A percentile compares a stretch with the other conserved stretches of the same genome.
Conservation (phyloP, 1,284 basidiomycete species). For the Tilletiopsis washingtonensis region DNA sequence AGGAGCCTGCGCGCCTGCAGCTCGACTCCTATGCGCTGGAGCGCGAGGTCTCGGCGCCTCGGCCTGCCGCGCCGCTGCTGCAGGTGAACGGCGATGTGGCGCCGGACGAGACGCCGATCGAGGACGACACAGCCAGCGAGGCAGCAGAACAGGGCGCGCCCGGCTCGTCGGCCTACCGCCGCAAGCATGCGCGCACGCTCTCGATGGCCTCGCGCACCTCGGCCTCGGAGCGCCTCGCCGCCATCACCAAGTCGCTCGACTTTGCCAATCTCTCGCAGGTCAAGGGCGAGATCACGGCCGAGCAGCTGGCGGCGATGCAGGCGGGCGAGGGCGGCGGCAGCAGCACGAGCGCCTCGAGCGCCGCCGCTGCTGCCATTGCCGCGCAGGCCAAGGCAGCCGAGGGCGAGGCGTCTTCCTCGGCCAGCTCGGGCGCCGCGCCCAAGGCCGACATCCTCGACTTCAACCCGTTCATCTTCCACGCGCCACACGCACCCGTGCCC, state of each 20-base stretch:
- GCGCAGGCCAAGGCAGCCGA: conserved; percentile 17
- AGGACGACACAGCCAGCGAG: conserved; percentile 1
- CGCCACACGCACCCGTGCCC: conserved; percentile 54
- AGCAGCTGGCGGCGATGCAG: conserved; percentile 9
- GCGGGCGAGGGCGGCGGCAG: background rate
- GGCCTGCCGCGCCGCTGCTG: too few species aligned
- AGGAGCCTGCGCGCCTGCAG: background rate
- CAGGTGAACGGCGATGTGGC: background rate
- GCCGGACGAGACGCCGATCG: background rate
- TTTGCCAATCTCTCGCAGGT: conserved; percentile 46
- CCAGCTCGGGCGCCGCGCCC: conserved; percentile 7
- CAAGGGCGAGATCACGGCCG: conserved; percentile 32
- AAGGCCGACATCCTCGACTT: conserved; percentile 30
- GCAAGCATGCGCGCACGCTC: conserved; percentile 21
- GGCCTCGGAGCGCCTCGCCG: conserved; percentile 30
- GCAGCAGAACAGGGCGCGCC: conserved; percentile 19
- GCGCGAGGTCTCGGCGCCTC: too few species aligned
- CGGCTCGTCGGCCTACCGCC: conserved; percentile 27
- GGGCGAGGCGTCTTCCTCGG: conserved; percentile 6
- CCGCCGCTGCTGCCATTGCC: too few species aligned
- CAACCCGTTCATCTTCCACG: conserved; percentile 35
- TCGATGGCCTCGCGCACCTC: conserved; percentile 32
- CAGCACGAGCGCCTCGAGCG: background rate
- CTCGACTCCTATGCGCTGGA: too few species aligned
- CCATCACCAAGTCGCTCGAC: conserved; percentile 40